phyloP scores from a whole-genome alignment of 148 eudicot species.

The Rhododendron griersonianum region DNA sequence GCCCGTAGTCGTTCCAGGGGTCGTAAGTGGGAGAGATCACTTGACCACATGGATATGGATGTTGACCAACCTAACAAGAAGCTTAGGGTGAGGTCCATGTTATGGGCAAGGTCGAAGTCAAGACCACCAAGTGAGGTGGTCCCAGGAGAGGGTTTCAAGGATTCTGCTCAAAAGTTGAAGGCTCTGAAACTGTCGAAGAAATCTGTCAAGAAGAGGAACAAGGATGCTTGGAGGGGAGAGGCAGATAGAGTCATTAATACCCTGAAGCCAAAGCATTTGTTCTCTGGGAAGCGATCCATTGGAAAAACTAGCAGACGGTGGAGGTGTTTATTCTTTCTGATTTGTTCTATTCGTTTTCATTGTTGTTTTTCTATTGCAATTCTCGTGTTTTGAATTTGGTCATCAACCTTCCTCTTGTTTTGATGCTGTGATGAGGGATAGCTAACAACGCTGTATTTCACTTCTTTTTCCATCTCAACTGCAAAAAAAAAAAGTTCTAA shows the following conservation, averaged over 20 bases:
- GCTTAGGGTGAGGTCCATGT: constrained; percentile 43
- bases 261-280: constrained; percentile 63
- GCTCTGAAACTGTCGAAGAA: constrained; percentile 53
- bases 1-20: constrained; percentile 79
- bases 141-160: constrained; percentile 80
- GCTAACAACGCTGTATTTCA: no score
- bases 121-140: constrained; percentile 60
- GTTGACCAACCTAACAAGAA: constrained; percentile 56
- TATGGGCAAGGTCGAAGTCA: constrained; percentile 49
- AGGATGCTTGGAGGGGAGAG: constrained; percentile 65
- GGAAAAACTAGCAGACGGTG: no score
- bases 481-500: no score
- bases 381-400: no score
- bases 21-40: constrained; percentile 80
- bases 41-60: constrained; percentile 67
- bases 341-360: no score
- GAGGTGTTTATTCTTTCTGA: no score
- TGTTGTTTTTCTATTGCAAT: no score
- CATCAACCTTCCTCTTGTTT: no score
- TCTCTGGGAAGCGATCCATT: no score
- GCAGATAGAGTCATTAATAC: constrained; percentile 65
- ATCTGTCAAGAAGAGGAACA: constrained; percentile 60
- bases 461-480: no score
- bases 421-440: no score
- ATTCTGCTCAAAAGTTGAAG: constrained; percentile 58